Evolutionary conservation across 345 rosid species (phyloP), one percentile per base, ranked within the genome.

Genomic region (Eucalyptus melliodora): DNA sequence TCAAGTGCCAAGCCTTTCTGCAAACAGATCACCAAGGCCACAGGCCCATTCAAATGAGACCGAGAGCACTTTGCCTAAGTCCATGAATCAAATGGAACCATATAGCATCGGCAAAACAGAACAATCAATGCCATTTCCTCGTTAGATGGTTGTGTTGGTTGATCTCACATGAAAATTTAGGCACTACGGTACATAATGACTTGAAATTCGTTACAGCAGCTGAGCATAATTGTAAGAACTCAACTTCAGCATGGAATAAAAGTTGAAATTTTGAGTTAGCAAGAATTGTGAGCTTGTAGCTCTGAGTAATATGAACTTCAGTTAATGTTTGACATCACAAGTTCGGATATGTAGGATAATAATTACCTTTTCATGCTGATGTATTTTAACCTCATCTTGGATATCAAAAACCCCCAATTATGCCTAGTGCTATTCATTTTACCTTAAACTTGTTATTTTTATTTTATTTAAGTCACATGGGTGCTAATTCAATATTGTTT

Each of bases 401-500:
- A 50, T 50, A 50, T 50, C 7, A 50, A 50, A 50, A 50, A 16
- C 3, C 19, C 53, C 53, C 1, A 50, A 50, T 50, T 50, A 50
- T 50, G 1, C 7, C 53, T 50, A 50, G 0, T 16, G 19, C 3
- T 50, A 6, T 50, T 50, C 53, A 50, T 50, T 50, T 50, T 50
- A 50, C 53, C 53, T 50, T 50, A 50, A 50, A 50, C 53, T 50
- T 0, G 0, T 50, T 50, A 16, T 50, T 50, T 16, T 50, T 15
- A 50, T 50, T 50, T 50, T 50, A 50, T 50, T 50, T 50, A 50
- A 50, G 53, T 0, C 53, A 50, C 53, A 50, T 50, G 53, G 7
- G 53, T 50, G 53, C 19, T 0, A 50, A 50, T 0, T 50, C 53
- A 15, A 50, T 6, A 15, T 0, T 15, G 19, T 50, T 16, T 50